phyloP scores from a whole-genome alignment of 176 grass and related monocot species.

The Eremochloa ophiuroides region DNA sequence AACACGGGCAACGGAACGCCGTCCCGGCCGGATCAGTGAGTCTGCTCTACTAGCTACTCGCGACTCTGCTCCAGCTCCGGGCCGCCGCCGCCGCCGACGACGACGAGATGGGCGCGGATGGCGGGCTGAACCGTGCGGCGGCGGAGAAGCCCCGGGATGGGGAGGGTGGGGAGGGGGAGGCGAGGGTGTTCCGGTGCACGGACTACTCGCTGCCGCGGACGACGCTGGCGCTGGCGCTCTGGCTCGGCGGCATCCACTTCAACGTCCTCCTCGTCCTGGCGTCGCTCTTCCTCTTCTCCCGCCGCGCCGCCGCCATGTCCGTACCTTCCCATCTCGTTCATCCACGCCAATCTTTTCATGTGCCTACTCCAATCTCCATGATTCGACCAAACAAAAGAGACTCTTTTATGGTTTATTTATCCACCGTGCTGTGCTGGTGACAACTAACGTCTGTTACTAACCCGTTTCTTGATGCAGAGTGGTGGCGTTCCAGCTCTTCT shows the following conservation, averaged over 20 bases:
- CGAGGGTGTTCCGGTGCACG: slow-evolving; percentile 46
- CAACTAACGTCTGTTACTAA: neutral
- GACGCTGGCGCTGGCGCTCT: slow-evolving; percentile 58
- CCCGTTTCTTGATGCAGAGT: slow-evolving; percentile 38
- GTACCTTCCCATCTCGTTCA: neutral
- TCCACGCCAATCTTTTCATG: neutral
- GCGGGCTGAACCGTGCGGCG: neutral
- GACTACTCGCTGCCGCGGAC: slow-evolving; percentile 62
- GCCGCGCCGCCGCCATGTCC: slow-evolving; percentile 60
- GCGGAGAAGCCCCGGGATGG: neutral
- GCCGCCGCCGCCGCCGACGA: no score
- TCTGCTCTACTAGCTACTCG: neutral
- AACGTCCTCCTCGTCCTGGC: slow-evolving; percentile 62
- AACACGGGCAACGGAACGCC: neutral
- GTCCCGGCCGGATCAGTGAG: neutral
- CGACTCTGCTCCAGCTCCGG: neutral
- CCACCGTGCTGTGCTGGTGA: neutral
- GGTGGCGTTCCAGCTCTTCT: slow-evolving; percentile 68
- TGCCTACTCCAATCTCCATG: neutral
- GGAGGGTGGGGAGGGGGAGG: neutral
- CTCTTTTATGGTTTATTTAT: neutral
- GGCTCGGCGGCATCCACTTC: slow-evolving; percentile 84
- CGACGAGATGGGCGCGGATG: slow-evolving; percentile 40
- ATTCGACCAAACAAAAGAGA: neutral
- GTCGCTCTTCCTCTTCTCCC: slow-evolving; percentile 74